Base-by-base conservation (phyloP, 108 stramenopile genomes). In the Cyclostephanos tholiformis region DNA sequence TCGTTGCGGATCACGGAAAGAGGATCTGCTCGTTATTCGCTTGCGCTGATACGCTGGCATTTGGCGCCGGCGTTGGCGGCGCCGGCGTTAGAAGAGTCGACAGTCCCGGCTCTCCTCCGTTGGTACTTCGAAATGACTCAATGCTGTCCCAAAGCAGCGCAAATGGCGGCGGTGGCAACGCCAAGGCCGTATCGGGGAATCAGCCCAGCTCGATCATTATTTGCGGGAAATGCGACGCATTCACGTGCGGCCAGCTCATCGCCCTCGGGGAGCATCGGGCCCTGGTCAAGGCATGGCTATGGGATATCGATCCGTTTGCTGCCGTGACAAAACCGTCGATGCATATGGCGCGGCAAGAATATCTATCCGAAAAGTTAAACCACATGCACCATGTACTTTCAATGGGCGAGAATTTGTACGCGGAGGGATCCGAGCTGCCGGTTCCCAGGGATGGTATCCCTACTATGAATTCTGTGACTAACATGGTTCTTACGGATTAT, bases 231-330 rank as follows among this genome's bases (percentile, higher is more conserved):
- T 86, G 86, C 13, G 89, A 92, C 81, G 90, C 91, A 7, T 95
- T 90, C 82, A 66, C 89, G 13, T 92, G 91, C 65, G 94, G 94
- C 12, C 94, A 95, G 70, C 82, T 95, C 1, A 63, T 91, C 25
- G 90, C 91, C 38, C 62, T 95, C 60, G 87, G 87, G 14, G 94
- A 95, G 78, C 94, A 95, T 77, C 84, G 94, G 44, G 88, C 82
- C 10, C 75, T 79, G 49, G 69, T 91, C 19, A 89, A 91, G 77
- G 90, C 94, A 55, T 72, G 86, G 71, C 57, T 95, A 9, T 91
- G 87, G 78, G 86, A 86, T 35, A 68, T 89, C 26, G 86, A 91
- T 79, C 87, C 91, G 23, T 95, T 91, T 82, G 79, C 69, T 14
- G n/a, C n/a, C n/a, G 41, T 51, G 14, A 75, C 72, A 5, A 39